Evolutionary conservation across 2,329 filamentous ascomycete genomes (phyloP).

Genomic region (Chaetomiaceae sp.): DNA sequence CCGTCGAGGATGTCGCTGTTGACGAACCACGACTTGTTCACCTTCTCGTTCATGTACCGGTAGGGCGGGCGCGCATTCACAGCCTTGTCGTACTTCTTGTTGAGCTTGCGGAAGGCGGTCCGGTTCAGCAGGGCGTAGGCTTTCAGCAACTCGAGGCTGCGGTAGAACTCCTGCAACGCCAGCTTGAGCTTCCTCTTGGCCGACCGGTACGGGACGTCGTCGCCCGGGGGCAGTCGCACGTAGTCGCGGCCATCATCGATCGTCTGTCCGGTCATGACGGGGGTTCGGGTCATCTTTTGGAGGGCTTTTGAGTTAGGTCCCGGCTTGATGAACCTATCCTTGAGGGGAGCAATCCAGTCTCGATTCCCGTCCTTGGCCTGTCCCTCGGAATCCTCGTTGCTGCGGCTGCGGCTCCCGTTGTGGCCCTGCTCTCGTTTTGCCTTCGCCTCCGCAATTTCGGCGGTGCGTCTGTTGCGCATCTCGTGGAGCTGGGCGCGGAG

Average conservation of each 20-base stretch:
- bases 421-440: conserved; percentile 31
- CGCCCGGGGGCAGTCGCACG: conserved; percentile 42
- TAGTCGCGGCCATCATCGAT: conserved; percentile 44
- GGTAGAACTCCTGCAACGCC: conserved; percentile 89
- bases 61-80: conserved; percentile 71
- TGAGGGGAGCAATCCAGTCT: conserved; percentile 50
- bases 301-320: conserved; percentile 59
- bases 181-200: conserved; percentile 90
- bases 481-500: conserved; percentile 84
- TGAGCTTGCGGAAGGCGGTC: conserved; percentile 93
- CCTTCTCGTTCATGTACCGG: conserved; percentile 85
- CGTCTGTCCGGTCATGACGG: conserved; percentile 33
- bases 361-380: conserved; percentile 25
- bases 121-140: conserved; percentile 85
- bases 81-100: conserved; percentile 97
- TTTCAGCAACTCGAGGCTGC: conserved; percentile 85
- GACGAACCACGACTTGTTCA: conserved; percentile 87
- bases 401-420: conserved; percentile 21
- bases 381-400: conserved; percentile 25
- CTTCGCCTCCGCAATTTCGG: conserved; percentile 56
- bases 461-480: conserved; percentile 78
- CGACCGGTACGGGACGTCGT: conserved; percentile 74
- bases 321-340: conserved; percentile 48
- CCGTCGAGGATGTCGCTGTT: conserved; percentile 79
- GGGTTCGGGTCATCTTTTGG: conserved; percentile 49